phyloP scores from a whole-genome alignment of 306 rosid species.

The Acmispon strigosus region DNA sequence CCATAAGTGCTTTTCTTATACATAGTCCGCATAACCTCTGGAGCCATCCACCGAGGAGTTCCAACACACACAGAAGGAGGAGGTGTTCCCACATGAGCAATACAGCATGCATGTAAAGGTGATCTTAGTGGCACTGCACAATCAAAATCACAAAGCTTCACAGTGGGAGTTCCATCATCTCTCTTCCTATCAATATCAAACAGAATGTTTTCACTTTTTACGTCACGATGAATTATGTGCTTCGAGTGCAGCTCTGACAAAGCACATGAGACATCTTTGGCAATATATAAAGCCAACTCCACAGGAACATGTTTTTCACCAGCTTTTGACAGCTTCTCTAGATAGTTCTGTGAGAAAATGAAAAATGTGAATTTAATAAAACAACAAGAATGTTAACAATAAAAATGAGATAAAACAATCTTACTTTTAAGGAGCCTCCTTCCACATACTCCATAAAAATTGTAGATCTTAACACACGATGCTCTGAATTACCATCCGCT shows the following conservation, averaged over 20 bases:
- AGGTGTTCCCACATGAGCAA: slow-evolving; percentile 78
- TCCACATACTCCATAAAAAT: slow-evolving; percentile 76
- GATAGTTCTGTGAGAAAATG: slow-evolving; percentile 46
- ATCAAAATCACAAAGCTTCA: slow-evolving; percentile 98
- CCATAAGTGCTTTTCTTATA: slow-evolving; percentile 56
- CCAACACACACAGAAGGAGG: slow-evolving; percentile 83
- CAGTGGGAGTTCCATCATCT: slow-evolving; percentile 65
- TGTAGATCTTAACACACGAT: slow-evolving; percentile 61
- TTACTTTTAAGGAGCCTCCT: slow-evolving; percentile 88
- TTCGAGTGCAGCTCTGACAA: slow-evolving; percentile 79
- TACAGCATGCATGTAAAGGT: slow-evolving; percentile 71
- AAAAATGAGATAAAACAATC: slow-evolving; percentile 15
- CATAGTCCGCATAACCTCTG: slow-evolving; percentile 88
- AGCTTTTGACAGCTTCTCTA: slow-evolving; percentile 59
- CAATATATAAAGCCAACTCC: slow-evolving; percentile 59
- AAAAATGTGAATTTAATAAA: neutral
- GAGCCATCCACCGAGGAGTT: slow-evolving; percentile 99
- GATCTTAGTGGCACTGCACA: slow-evolving; percentile 90
- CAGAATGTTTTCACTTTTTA: slow-evolving; percentile 88
- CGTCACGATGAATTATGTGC: slow-evolving; percentile 91
- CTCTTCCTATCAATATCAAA: slow-evolving; percentile 65
- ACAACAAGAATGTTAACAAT: neutral
- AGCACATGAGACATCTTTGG: slow-evolving; percentile 80
- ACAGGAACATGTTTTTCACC: slow-evolving; percentile 66
- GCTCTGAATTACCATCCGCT: slow-evolving; percentile 54